Base-by-base conservation (phyloP, 495 filamentous ascomycete species). In the Penicillium bovifimosum region DNA sequence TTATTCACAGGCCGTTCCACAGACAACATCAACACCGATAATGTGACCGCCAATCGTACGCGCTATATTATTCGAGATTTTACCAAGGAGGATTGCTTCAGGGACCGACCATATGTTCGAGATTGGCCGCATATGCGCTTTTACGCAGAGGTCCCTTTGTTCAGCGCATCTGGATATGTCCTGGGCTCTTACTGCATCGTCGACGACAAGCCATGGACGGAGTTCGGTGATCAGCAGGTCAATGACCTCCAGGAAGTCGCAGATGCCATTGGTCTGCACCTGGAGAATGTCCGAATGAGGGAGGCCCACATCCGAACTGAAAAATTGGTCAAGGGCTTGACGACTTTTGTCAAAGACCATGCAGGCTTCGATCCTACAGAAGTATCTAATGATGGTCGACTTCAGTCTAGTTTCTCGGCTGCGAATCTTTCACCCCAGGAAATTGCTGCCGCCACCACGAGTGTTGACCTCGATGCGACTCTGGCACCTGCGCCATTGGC, bases 111-210 rank as follows among this genome's bases (percentile, higher is more conserved):
- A 2, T 73, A 73, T 52, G 70, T 80, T 29, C 46, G 54, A 18
- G 62, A 60, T 18, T 66, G 73, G 74, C 67, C 79, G 1, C 53
- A 67, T 40, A 62, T 75, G 36, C 71, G 65, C 14, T 88, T 84
- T 62, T 88, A 87, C 54, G 81, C 80, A 6, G 84, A 80, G 11
- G 81, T 83, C 1, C 83, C 85, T 0, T 70, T 88, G 8, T 68
- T 76, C 29, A 83, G 80, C 5, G 77, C 72, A 14, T 68, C 70
- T 16, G 85, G 83, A 9, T 74, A 81, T 41, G 76, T 79, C 6
- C 81, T 88, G 47, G 85, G 85, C 17, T 80, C 79, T 1, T 78
- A 81, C 51, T 83, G 79, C 45, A 71, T 86, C 9, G 64, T 84
- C 4, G 83, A 86, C 58, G 71, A 79, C 31, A 65, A 70, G 28